A percentile compares a stretch with the other conserved stretches of the same genome.
Conservation (phyloP, 2,329 filamentous ascomycete genomes). For the Waltergamsia citrina region DNA sequence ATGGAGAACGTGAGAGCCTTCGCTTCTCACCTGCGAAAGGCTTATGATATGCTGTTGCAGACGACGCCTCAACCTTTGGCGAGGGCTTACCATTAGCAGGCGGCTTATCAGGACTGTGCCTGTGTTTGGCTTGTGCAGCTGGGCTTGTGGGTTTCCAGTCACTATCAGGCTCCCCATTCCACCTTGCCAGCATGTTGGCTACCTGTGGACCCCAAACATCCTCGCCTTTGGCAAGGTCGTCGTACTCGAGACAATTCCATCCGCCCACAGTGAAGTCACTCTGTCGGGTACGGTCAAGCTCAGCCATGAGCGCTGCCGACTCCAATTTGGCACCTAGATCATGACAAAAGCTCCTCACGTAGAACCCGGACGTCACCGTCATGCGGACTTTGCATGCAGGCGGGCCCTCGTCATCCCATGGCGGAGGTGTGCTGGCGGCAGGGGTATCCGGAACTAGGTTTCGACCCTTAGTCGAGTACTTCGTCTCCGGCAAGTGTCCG, state of each 20-base stretch:
- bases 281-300: slow-evolving; percentile 72
- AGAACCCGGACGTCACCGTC: slow-evolving; percentile 93
- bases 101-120: no score
- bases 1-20: not conserved
- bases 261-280: slow-evolving; percentile 66
- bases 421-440: slow-evolving; percentile 36
- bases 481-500: slow-evolving; percentile 34
- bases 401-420: slow-evolving; percentile 53
- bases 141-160: slow-evolving; percentile 3
- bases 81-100: no score
- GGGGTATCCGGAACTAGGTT: slow-evolving; percentile 42
- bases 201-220: slow-evolving; percentile 76
- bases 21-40: slow-evolving; percentile 2
- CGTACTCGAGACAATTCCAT: slow-evolving; percentile 67
- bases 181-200: slow-evolving; percentile 30
- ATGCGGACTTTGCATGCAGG: slow-evolving; percentile 78
- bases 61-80: no score
- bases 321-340: slow-evolving; percentile 77
- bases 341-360: slow-evolving; percentile 88
- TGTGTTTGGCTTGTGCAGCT: not conserved
- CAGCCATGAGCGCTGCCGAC: slow-evolving; percentile 79
- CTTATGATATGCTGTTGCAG: no score
- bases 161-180: slow-evolving; percentile 22
- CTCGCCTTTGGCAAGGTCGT: slow-evolving; percentile 67
- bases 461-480: slow-evolving; percentile 30